Percentiles rank a stretch among this genome's conserved stretches.
Conservation (phyloP, 1,139 yeast genomes). For the Candida sp. region DNA sequence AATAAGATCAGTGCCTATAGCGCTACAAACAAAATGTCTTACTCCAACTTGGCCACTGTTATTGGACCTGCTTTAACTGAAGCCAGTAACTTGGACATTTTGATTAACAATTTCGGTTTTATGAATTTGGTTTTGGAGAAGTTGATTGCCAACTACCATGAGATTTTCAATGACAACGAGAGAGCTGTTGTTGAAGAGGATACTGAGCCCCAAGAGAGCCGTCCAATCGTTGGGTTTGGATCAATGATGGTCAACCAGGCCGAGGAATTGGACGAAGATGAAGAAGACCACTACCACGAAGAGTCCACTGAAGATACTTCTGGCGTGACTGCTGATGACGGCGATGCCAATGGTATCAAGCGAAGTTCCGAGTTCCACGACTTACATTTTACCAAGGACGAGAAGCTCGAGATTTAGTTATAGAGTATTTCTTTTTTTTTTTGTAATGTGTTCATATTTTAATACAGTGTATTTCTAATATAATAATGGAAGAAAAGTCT, state of each 20-base stretch:
- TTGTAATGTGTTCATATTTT: background rate
- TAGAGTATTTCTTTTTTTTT: background rate
- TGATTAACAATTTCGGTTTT: slow-evolving; percentile 56
- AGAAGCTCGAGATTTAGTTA: background rate
- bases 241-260: background rate
- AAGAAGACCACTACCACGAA: background rate
- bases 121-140: slow-evolving; percentile 59
- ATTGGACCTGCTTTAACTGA: slow-evolving; percentile 66
- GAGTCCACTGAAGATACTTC: slow-evolving; percentile 2
- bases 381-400: background rate
- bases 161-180: slow-evolving; percentile 27
- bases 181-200: background rate
- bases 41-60: slow-evolving; percentile 82
- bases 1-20: slow-evolving; percentile 61
- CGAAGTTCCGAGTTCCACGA: background rate
- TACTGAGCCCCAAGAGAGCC: background rate
- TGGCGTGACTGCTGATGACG: background rate
- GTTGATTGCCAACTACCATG: slow-evolving; percentile 45
- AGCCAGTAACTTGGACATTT: slow-evolving; percentile 54
- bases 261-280: background rate
- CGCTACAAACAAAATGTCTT: slow-evolving; percentile 75
- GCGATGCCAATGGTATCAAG: background rate
- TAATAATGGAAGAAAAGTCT: background rate
- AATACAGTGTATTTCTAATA: background rate
- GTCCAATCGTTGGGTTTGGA: background rate